A percentile compares a stretch with the other conserved stretches of the same genome.
phyloP scores from a whole-genome alignment of 257 asterid species.

The Solanum rostratum region DNA sequence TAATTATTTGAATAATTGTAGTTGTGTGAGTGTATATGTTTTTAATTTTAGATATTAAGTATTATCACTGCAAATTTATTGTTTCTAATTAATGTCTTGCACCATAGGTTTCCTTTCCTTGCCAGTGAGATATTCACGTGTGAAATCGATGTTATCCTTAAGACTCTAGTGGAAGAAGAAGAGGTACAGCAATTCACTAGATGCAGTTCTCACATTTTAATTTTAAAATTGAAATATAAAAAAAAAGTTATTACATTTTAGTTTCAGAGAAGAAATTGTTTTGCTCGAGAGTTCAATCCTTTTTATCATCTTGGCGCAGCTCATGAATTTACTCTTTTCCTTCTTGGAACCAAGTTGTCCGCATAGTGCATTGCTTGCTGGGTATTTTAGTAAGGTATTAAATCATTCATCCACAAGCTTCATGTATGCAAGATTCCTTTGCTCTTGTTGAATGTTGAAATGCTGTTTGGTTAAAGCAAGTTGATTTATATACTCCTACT shows the following conservation, averaged over 20 bases:
- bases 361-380: conserved; percentile 86
- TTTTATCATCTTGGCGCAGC: conserved; percentile 38
- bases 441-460: not conserved
- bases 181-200: conserved; percentile 42
- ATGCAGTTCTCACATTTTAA: not conserved
- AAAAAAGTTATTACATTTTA: not conserved
- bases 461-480: not conserved
- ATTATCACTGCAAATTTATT: conserved; percentile 4
- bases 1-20: not conserved
- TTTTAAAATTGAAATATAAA: conserved; percentile 4
- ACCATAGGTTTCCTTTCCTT: conserved; percentile 83
- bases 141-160: conserved; percentile 94
- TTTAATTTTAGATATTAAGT: not conserved
- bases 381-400: conserved; percentile 92
- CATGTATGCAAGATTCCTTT: not conserved
- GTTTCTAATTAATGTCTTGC: not conserved
- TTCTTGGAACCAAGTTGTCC: conserved; percentile 82
- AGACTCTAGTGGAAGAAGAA: conserved; percentile 89
- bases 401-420: not conserved
- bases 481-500: conserved; percentile 11
- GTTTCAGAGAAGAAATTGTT: not conserved
- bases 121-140: conserved; percentile 95
- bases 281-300: conserved; percentile 4
- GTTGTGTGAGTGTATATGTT: not conserved
- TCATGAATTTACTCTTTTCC: conserved; percentile 89